A percentile compares a stretch with the other conserved stretches of the same genome.
phyloP scores from a whole-genome alignment of 2,329 filamentous ascomycete genomes.

The Aspergillus arachidicola region DNA sequence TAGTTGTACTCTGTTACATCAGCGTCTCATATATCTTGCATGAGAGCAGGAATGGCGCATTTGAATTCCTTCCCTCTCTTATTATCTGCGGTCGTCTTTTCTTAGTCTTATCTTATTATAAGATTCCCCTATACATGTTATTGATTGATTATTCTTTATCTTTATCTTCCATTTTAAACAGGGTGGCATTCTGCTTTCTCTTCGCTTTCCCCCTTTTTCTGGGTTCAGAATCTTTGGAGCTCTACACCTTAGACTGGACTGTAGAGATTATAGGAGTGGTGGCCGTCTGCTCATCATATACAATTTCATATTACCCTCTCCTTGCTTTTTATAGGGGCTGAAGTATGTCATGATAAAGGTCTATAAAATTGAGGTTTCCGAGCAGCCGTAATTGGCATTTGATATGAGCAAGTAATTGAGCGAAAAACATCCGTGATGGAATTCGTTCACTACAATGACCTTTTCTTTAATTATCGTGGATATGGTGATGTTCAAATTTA shows the following conservation, averaged over 20 bases:
- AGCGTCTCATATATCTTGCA: not conserved
- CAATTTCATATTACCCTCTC: not conserved
- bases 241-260: constrained; percentile 6
- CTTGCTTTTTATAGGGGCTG: not conserved
- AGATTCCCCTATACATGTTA: constrained; percentile 24
- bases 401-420: not conserved
- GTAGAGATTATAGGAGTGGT: not conserved
- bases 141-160: not conserved
- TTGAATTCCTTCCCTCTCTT: not conserved
- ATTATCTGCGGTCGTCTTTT: constrained; percentile 10
- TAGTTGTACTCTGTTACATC: constrained; percentile 2
- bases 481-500: not conserved
- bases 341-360: not conserved
- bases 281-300: constrained; percentile 3
- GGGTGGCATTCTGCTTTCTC: constrained; percentile 16
- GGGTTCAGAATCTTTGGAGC: constrained; percentile 3
- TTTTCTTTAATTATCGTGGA: not conserved
- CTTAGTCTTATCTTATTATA: constrained; percentile 10
- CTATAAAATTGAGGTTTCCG: not conserved
- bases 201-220: not conserved
- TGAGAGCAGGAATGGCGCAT: not conserved
- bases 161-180: not conserved
- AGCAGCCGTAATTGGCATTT: not conserved
- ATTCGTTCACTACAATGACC: not conserved
- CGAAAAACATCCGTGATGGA: not conserved